These are phyloP conservation scores for Boletus reticulatus DNA, from an alignment of 768 basidiomycete genomes.

Conservation along the genomic window DNA sequence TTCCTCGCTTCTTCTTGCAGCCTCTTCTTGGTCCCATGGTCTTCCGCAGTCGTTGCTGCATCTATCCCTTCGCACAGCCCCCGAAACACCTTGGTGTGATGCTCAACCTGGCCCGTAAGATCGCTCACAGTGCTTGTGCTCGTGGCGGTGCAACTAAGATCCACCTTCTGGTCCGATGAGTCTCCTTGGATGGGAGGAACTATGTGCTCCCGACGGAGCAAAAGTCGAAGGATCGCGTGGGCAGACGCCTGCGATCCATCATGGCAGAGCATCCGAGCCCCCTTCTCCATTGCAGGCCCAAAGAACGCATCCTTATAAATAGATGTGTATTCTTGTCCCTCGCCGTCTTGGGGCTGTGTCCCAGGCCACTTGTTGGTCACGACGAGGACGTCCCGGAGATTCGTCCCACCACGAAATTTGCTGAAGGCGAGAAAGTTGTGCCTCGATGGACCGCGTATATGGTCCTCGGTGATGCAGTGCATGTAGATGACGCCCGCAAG, in stretches of 20 bases:
- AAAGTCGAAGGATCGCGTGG: constrained; percentile 40
- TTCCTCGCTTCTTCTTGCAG: constrained; percentile 39
- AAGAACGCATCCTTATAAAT: constrained; percentile 38
- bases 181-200: constrained; percentile 46
- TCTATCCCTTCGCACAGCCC: constrained; percentile 42
- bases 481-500: constrained; percentile 50
- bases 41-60: constrained; percentile 37
- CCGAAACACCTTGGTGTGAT: constrained; percentile 42
- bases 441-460: constrained; percentile 41
- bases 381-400: constrained; percentile 46
- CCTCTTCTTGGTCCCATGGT: constrained; percentile 38
- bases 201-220: constrained; percentile 37
- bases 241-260: constrained; percentile 42
- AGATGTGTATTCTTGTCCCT: constrained; percentile 40
- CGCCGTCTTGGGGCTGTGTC: constrained; percentile 27
- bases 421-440: constrained; percentile 46
- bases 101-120: constrained; percentile 40
- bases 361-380: constrained; percentile 47
- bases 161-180: constrained; percentile 39
- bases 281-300: constrained; percentile 43
- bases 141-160: constrained; percentile 42
- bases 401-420: constrained; percentile 47
- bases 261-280: constrained; percentile 42
- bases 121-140: constrained; percentile 45
- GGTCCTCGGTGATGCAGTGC: constrained; percentile 45